Evolutionary conservation across 441 rosid species (phyloP), one percentile per base, ranked within the genome.

Genomic region (Gossypium davidsonii): DNA sequence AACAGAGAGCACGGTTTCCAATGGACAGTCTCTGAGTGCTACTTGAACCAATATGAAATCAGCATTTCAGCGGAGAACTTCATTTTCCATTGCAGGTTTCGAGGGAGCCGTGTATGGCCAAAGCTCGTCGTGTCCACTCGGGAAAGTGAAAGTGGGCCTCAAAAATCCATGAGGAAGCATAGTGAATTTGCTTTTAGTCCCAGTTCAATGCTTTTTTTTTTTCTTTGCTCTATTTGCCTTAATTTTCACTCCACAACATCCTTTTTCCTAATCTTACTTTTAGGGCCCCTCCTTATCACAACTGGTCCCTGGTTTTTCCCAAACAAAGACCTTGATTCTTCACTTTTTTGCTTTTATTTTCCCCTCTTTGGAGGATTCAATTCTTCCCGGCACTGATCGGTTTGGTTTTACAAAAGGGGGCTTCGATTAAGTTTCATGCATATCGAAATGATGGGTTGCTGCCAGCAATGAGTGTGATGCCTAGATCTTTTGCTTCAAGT

Each of bases 91-190:
- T 62, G 23, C 48, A 62, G 67, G 67, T 11, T 23, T 11, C 42
- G 14, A 9, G 60, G 60, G 60, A 21, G 14, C 20, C 42, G 44
- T 60, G 18, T 58, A 7, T 58, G 20, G 65, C n/a, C 65, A 28
- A 5, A 46, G 67, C 12, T 37, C 42, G 42, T 70, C 76, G 52
- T 71, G 78, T 52, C 56, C 65, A 48, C 52, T 1, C 9, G 6
- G n/a, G 57, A 63, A 44, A 75, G 57, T 48, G 60, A 63, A 49
- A 23, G 70, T 70, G 77, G 72, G 23, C 21, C 23, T 52, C 18
- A 4, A 17, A 15, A 49, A n/a, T 6, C 55, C n/a, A 15, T 4
- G 55, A 11, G 56, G 21, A 52, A n/a, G 7, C 10, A 52, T 17
- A 8, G 57, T 20, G 57, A 52, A 52, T 51, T 17, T 6, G 10